Conservation (phyloP, 2,329 filamentous ascomycete species). For the Hymenoscyphus occultus region DNA sequence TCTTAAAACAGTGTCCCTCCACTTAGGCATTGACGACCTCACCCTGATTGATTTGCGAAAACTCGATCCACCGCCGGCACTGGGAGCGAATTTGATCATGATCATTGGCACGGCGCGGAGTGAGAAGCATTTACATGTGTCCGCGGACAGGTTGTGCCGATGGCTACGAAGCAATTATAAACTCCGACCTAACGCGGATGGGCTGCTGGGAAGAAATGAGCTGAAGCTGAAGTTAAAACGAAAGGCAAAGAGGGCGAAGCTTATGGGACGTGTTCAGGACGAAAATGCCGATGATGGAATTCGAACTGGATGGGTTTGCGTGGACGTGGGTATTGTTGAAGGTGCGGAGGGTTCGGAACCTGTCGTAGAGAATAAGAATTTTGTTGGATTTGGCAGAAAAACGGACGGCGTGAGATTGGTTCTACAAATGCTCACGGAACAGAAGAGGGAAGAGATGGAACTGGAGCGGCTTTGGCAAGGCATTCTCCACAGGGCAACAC, state of each 20-base stretch:
- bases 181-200: constrained; percentile 76
- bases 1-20: constrained; percentile 74
- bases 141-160: constrained; percentile 82
- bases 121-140: constrained; percentile 89
- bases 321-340: constrained; percentile 21
- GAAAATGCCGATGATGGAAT: constrained; percentile 26
- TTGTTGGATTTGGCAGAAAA: constrained; percentile 48
- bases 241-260: constrained; percentile 75
- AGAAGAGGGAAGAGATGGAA: constrained; percentile 65
- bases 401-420: constrained; percentile 59
- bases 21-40: constrained; percentile 82
- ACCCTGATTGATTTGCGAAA: constrained; percentile 77
- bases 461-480: constrained; percentile 48
- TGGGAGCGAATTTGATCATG: constrained; percentile 90
- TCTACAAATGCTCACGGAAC: constrained; percentile 69
- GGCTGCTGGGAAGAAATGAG: constrained; percentile 84
- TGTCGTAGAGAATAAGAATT: constrained; percentile 48
- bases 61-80: constrained; percentile 79
- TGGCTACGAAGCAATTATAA: constrained; percentile 75
- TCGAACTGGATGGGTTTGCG: constrained; percentile 14
- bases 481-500: constrained; percentile 7
- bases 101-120: constrained; percentile 86
- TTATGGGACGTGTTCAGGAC: constrained; percentile 54
- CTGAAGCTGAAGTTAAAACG: constrained; percentile 82
- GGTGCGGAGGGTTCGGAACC: constrained; percentile 14